phyloP scores from a whole-genome alignment of 2,329 filamentous ascomycete genomes.

The Clarireedia homoeocarpa region DNA sequence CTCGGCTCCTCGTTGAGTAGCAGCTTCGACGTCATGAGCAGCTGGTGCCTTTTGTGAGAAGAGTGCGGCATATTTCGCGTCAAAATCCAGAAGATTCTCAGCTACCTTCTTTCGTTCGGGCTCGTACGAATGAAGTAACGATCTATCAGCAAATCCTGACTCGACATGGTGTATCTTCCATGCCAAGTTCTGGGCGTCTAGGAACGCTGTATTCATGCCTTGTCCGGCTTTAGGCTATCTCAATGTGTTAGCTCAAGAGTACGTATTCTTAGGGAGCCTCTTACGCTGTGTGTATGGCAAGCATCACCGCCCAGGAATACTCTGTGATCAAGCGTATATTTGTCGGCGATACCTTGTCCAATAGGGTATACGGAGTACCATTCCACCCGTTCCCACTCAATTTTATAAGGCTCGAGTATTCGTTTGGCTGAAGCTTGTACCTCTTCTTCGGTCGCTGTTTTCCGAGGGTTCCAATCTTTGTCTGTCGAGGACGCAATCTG shows the following conservation, averaged over 20 bases:
- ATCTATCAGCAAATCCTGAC: slow-evolving; percentile 66
- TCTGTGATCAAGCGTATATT: slow-evolving; percentile 58
- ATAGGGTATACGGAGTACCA: slow-evolving; percentile 76
- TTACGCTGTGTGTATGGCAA: slow-evolving; percentile 70
- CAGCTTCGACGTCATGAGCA: slow-evolving; percentile 63
- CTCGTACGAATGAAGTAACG: slow-evolving; percentile 78
- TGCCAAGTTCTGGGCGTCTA: slow-evolving; percentile 79
- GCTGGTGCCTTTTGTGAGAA: slow-evolving; percentile 75
- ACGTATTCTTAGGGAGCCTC: slow-evolving; percentile 22
- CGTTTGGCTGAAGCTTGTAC: slow-evolving; percentile 58
- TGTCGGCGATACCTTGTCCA: slow-evolving; percentile 63
- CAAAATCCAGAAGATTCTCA: slow-evolving; percentile 76
- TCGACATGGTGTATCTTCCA: slow-evolving; percentile 97
- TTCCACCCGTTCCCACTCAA: slow-evolving; percentile 59
- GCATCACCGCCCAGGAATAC: slow-evolving; percentile 72
- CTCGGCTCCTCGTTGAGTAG: slow-evolving; percentile 36
- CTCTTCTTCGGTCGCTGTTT: slow-evolving; percentile 53
- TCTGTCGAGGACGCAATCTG: slow-evolving; percentile 57
- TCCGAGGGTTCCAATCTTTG: slow-evolving; percentile 52
- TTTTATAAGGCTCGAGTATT: slow-evolving; percentile 58
- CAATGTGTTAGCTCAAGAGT: slow-evolving; percentile 46
- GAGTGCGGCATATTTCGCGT: slow-evolving; percentile 81
- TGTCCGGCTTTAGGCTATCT: slow-evolving; percentile 67
- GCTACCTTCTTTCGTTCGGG: slow-evolving; percentile 77
- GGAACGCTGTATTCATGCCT: slow-evolving; percentile 74